These are phyloP conservation scores for Citrus glauca DNA, from an alignment of 345 rosid species.

Conservation along the genomic window DNA sequence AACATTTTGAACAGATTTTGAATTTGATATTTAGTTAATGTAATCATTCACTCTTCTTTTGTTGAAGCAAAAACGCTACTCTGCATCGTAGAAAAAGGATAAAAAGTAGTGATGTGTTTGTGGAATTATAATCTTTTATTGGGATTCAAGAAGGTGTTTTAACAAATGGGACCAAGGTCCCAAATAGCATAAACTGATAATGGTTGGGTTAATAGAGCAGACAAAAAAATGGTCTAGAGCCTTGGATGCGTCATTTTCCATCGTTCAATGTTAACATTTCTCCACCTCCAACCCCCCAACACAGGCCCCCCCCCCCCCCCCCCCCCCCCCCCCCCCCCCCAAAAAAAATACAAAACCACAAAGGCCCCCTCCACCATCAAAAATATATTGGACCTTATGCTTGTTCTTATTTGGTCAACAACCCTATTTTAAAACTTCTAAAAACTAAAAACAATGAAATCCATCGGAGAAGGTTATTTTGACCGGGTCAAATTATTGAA, in stretches of 20 bases:
- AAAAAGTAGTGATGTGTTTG: too few relatives aligned
- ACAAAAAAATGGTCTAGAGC: background rate
- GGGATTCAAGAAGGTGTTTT: background rate
- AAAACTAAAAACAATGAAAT: background rate
- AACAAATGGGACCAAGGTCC: background rate
- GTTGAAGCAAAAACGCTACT: too few relatives aligned
- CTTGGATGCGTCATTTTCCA: constrained; percentile 5
- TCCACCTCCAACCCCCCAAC: too few relatives aligned
- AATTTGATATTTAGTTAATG: too few relatives aligned
- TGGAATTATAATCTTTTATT: too few relatives aligned
- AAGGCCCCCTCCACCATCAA: background rate
- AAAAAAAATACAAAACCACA: too few relatives aligned
- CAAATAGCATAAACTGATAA: background rate
- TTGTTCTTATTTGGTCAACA: constrained; percentile 6
- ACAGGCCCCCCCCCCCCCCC: too few relatives aligned
- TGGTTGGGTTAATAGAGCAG: background rate
- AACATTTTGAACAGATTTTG: too few relatives aligned
- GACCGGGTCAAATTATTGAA: constrained; percentile 26
- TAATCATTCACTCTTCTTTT: too few relatives aligned
- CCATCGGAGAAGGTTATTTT: constrained; percentile 6
- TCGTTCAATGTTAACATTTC: background rate
- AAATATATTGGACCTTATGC: background rate
- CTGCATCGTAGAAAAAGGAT: too few relatives aligned
- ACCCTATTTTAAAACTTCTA: background rate
- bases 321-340: too few relatives aligned